A percentile compares a stretch with the other conserved stretches of the same genome.
Evolutionary conservation across 352 stramenopile genomes (phyloP).

Genomic region (Plasmopara viticola): DNA sequence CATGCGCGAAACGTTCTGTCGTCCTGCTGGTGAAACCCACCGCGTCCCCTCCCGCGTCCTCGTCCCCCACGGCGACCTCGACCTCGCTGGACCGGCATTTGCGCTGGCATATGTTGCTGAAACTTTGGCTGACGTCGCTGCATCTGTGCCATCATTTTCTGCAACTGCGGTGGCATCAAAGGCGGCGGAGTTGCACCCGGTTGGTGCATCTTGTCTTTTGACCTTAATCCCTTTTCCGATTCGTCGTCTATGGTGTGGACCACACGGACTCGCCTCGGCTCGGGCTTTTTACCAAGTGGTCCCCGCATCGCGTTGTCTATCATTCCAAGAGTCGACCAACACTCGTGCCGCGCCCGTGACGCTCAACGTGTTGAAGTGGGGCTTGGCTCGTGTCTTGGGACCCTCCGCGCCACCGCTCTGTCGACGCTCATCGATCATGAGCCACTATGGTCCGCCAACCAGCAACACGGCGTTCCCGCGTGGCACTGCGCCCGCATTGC

Average conservation of each 20-base stretch:
- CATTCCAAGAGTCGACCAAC: constrained; percentile 2
- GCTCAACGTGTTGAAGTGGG: constrained; percentile 18
- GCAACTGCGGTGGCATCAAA: constrained; percentile 40
- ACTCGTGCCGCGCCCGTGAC: constrained; percentile 4
- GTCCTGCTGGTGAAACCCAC: constrained; percentile 23
- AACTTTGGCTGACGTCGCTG: constrained; percentile 36
- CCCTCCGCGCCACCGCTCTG: constrained; percentile 3
- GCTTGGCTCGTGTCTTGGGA: constrained; percentile 1
- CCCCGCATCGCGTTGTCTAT: constrained; percentile 2
- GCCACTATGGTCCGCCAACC: constrained; percentile 29
- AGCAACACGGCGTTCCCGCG: constrained; percentile 22
- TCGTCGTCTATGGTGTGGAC: not conserved
- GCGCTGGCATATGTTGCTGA: constrained; percentile 16
- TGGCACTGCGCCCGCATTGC: constrained; percentile 14
- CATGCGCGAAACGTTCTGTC: constrained; percentile 13
- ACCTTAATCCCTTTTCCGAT: not conserved
- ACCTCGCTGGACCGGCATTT: constrained; percentile 7
- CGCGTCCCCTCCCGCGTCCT: constrained; percentile 13
- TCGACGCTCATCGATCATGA: constrained; percentile 15
- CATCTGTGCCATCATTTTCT: constrained; percentile 54
- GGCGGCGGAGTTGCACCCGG: constrained; percentile 5
- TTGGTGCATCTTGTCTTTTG: constrained; percentile 9
- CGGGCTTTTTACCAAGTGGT: constrained; percentile 4
- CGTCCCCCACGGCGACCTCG: constrained; percentile 13
- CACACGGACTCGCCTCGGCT: not conserved